Percentiles rank a stretch among this genome's conserved stretches.
phyloP scores from a whole-genome alignment of 352 stramenopile genomes.

The Phytophthora vignae region DNA sequence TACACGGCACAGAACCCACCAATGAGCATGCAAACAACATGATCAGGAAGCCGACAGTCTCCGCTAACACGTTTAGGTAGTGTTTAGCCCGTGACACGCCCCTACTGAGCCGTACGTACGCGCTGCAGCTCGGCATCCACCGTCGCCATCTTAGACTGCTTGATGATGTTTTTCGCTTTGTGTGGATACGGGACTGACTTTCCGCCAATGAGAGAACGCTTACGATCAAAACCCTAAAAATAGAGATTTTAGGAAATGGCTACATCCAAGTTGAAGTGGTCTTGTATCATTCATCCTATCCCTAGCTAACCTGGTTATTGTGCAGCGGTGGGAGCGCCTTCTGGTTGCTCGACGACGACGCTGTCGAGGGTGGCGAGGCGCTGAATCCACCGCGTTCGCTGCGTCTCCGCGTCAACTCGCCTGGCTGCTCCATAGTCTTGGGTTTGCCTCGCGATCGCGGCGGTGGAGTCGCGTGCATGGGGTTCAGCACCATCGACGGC shows the following conservation, averaged over 20 bases:
- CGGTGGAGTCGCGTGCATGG: constrained; percentile 19
- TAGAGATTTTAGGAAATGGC: not conserved
- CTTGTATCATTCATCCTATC: not conserved
- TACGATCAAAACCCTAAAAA: not conserved
- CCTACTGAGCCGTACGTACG: constrained; percentile 41
- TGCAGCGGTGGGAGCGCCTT: constrained; percentile 61
- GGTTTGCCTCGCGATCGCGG: constrained; percentile 47
- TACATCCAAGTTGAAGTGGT: not conserved
- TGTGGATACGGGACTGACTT: not conserved
- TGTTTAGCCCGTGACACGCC: not conserved
- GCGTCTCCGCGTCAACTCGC: constrained; percentile 52
- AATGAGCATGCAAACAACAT: not conserved
- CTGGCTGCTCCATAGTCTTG: constrained; percentile 39
- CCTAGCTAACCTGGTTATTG: constrained; percentile 57
- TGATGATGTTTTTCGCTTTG: constrained; percentile 14
- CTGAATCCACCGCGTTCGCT: constrained; percentile 48
- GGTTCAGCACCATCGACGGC: constrained; percentile 11
- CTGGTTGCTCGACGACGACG: constrained; percentile 27
- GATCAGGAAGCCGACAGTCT: not conserved
- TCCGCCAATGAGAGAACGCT: not conserved
- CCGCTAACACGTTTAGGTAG: not conserved
- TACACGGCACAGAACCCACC: not conserved
- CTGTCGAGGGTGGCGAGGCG: constrained; percentile 9
- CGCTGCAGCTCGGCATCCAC: constrained; percentile 53
- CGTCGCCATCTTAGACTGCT: constrained; percentile 30